Conservation (phyloP, 805 yeast genomes). For the Ogataea chonburiensis region DNA sequence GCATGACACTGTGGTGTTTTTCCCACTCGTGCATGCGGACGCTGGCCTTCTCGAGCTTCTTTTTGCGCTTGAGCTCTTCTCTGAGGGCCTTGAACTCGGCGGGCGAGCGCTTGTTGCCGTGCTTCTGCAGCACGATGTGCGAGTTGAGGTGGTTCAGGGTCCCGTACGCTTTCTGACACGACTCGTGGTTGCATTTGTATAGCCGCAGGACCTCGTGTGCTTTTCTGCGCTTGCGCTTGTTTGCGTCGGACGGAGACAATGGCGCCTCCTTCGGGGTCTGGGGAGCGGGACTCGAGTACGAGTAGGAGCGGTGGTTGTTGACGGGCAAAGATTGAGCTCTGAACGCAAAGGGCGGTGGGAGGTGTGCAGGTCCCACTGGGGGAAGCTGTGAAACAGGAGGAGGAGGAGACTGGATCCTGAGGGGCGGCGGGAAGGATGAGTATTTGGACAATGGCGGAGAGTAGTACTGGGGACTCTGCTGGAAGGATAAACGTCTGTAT, state of each 20-base stretch:
- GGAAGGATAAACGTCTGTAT: conserved; percentile 11
- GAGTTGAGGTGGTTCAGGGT: conserved; percentile 60
- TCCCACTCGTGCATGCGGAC: conserved; percentile 17
- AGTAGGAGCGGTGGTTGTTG: conserved; percentile 1
- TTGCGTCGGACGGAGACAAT: conserved; percentile 7
- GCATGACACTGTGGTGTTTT: conserved; percentile 6
- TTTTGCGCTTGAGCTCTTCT: conserved; percentile 37
- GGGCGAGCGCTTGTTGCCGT: conserved; percentile 54
- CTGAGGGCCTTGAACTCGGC: conserved; percentile 54
- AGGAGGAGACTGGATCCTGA: conserved; percentile 9
- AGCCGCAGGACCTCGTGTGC: conserved; percentile 56
- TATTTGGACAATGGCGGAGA: conserved; percentile 8
- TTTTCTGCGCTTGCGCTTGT: conserved; percentile 51
- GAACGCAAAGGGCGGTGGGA: conserved; percentile 11
- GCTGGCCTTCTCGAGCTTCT: conserved; percentile 23
- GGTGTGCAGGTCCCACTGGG: conserved; percentile 10
- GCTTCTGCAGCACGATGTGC: conserved; percentile 51
- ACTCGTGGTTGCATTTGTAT: conserved; percentile 46
- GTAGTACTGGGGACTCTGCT: conserved; percentile 6
- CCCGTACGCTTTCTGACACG: conserved; percentile 56
- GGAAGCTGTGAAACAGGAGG: conserved; percentile 9
- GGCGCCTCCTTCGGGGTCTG: conserved; percentile 3
- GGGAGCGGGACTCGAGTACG: conserved; percentile 6
- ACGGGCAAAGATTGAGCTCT: conserved; percentile 14
- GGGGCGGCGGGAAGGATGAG: conserved; percentile 10